A percentile compares a stretch with the other conserved stretches of the same genome.
Evolutionary conservation across 257 asterid genomes (phyloP).

Genomic region (Rubia yunnanensis): DNA sequence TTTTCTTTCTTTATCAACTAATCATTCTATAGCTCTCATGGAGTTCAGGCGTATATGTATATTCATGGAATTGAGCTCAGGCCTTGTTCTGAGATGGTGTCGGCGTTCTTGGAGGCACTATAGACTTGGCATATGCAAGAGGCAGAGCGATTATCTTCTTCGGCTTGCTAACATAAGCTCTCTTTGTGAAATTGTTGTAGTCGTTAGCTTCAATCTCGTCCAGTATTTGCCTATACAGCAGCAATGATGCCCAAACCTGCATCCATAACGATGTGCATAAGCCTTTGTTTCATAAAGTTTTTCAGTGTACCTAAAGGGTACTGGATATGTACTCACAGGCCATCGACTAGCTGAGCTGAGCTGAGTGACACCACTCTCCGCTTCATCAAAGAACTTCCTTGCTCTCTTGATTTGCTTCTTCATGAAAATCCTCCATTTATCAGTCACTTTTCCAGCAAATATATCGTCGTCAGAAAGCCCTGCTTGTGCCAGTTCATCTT

Average conservation of each 20-base stretch:
- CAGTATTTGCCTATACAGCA: conserved; percentile 70
- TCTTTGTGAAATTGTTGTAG: conserved; percentile 85
- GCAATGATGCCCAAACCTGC: conserved; percentile 85
- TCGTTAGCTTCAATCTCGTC: conserved; percentile 95
- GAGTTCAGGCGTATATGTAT: neutral
- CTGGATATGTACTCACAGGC: conserved; percentile 63
- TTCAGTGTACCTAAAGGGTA: neutral
- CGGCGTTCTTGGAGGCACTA: conserved; percentile 60
- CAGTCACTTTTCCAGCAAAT: conserved; percentile 77
- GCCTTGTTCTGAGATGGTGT: conserved; percentile 34
- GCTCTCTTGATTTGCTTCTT: conserved; percentile 88
- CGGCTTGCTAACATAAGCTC: conserved; percentile 85
- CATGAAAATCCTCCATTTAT: conserved; percentile 91
- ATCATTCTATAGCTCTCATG: conserved; percentile 8
- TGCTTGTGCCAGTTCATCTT: conserved; percentile 85
- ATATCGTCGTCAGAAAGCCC: conserved; percentile 88
- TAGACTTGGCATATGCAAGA: conserved; percentile 76
- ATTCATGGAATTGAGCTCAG: conserved; percentile 14
- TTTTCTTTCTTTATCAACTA: conserved; percentile 8
- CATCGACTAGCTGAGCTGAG: conserved; percentile 93
- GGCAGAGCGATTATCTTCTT: conserved; percentile 84
- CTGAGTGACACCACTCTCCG: conserved; percentile 73
- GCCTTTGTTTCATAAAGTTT: neutral
- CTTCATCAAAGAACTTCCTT: conserved; percentile 78
- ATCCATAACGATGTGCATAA: neutral